These are phyloP conservation scores for Xylaria polymorpha DNA, from an alignment of 2,329 filamentous ascomycete species.

Conservation along the genomic window DNA sequence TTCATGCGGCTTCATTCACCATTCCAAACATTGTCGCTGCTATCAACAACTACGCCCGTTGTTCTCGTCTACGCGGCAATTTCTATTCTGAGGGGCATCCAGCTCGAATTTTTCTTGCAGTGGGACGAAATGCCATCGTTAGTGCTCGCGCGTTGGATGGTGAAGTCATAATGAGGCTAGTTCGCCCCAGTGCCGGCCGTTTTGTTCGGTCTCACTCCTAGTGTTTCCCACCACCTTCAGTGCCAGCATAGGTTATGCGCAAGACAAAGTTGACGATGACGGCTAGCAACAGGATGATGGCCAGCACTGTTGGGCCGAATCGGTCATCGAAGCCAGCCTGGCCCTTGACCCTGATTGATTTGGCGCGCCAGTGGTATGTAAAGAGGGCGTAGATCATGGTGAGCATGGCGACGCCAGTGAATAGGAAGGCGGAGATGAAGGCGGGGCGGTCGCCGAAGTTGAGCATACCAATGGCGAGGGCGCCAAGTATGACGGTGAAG, in stretches of 20 bases:
- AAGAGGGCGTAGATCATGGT: slow-evolving; percentile 95
- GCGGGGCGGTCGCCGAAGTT: slow-evolving; percentile 97
- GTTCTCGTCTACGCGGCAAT: slow-evolving; percentile 3
- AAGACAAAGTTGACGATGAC: slow-evolving; percentile 97
- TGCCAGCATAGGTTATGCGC: slow-evolving; percentile 67
- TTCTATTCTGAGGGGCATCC: neutral
- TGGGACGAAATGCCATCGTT: neutral
- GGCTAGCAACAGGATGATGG: slow-evolving; percentile 84
- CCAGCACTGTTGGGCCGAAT: slow-evolving; percentile 90
- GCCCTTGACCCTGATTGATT: slow-evolving; percentile 88
- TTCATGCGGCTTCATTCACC: slow-evolving; percentile 4
- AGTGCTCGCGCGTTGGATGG: neutral
- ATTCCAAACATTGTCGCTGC: slow-evolving; percentile 6
- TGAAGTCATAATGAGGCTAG: neutral
- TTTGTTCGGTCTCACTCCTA: slow-evolving; percentile 31
- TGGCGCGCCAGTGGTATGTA: slow-evolving; percentile 97
- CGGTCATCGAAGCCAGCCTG: slow-evolving; percentile 97
- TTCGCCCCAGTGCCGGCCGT: neutral
- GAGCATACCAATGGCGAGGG: slow-evolving; percentile 93
- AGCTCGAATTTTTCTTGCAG: neutral
- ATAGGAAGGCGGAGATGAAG: slow-evolving; percentile 92
- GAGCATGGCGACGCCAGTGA: slow-evolving; percentile 92
- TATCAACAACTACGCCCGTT: neutral
- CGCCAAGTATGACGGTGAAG: slow-evolving; percentile 98
- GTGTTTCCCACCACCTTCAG: slow-evolving; percentile 52